Evolutionary conservation across 2,329 filamentous ascomycete species (phyloP).

Genomic region (Hymenoscyphus linearis): DNA sequence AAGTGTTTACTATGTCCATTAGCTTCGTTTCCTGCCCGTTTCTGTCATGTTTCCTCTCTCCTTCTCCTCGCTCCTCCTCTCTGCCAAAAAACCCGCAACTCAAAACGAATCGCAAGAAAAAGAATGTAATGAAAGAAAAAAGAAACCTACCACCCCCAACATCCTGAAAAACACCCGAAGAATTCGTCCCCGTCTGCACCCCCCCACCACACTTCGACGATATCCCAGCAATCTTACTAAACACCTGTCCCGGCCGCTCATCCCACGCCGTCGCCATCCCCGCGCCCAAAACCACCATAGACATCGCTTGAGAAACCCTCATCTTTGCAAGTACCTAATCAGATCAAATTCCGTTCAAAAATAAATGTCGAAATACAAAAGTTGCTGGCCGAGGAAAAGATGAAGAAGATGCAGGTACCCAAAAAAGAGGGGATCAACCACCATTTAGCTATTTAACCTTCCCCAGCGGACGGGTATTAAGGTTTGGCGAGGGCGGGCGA

Average conservation of each 20-base stretch:
- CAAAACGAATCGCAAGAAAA: neutral
- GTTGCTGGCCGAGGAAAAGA: too few relatives aligned
- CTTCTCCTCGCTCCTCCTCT: too few relatives aligned
- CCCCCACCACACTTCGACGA: conserved; percentile 6
- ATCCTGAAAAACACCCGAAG: conserved; percentile 9
- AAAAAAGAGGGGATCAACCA: too few relatives aligned
- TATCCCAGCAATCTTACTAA: conserved; percentile 1
- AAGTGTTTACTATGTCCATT: conserved; percentile 51
- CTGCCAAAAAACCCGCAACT: neutral
- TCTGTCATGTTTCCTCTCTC: too few relatives aligned
- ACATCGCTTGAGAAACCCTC: neutral
- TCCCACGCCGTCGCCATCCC: neutral
- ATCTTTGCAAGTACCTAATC: neutral
- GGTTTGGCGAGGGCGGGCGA: too few relatives aligned
- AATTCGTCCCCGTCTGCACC: conserved; percentile 11
- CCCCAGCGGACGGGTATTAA: too few relatives aligned
- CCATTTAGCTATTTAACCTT: too few relatives aligned
- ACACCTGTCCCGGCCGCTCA: conserved; percentile 13
- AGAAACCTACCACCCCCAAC: conserved; percentile 11
- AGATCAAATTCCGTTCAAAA: too few relatives aligned
- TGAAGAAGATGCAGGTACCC: too few relatives aligned
- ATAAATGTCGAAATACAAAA: too few relatives aligned
- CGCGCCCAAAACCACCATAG: neutral
- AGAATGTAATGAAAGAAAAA: neutral
- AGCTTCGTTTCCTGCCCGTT: too few relatives aligned